Evolutionary conservation across 164 flowering plant genomes (phyloP).

Genomic region (Magnolia officinalis): DNA sequence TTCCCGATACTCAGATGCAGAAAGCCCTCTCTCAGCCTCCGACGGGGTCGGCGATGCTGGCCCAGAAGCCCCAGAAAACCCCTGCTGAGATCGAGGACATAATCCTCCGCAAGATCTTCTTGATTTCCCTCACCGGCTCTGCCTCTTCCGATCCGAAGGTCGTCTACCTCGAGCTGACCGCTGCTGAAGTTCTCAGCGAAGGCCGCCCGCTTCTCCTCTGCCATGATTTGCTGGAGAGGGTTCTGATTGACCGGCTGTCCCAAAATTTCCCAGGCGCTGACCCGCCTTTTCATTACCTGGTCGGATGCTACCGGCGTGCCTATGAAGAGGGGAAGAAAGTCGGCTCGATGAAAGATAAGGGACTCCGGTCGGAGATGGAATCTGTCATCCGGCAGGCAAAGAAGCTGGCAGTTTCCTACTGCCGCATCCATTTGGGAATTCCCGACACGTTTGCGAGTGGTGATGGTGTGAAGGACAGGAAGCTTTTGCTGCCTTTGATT

Average conservation of each 20-base stretch:
- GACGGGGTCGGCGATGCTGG: slow-evolving; percentile 39
- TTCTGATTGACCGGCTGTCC: slow-evolving; percentile 79
- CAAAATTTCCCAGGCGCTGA: slow-evolving; percentile 46
- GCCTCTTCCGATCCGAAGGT: slow-evolving; percentile 42
- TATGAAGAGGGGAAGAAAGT: slow-evolving; percentile 74
- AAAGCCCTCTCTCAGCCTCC: background rate
- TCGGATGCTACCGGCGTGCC: slow-evolving; percentile 81
- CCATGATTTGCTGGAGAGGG: slow-evolving; percentile 66
- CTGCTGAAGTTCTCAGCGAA: slow-evolving; percentile 90
- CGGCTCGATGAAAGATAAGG: slow-evolving; percentile 67
- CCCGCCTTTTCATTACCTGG: slow-evolving; percentile 64
- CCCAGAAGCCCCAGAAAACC: slow-evolving; percentile 53
- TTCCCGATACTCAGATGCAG: background rate
- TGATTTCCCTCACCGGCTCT: slow-evolving; percentile 51
- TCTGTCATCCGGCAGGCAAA: slow-evolving; percentile 53
- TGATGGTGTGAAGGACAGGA: slow-evolving; percentile 9
- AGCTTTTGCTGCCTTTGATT: slow-evolving; percentile 60
- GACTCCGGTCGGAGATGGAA: slow-evolving; percentile 60
- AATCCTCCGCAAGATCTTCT: slow-evolving; percentile 75
- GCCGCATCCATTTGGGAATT: slow-evolving; percentile 72
- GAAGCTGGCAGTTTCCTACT: slow-evolving; percentile 65
- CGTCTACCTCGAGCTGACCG: slow-evolving; percentile 74
- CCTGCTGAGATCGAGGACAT: slow-evolving; percentile 76
- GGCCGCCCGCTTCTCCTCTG: slow-evolving; percentile 50
- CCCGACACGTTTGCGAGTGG: slow-evolving; percentile 58